Base-by-base conservation (phyloP, 116 monocot genomes). In the Zostera marina region DNA sequence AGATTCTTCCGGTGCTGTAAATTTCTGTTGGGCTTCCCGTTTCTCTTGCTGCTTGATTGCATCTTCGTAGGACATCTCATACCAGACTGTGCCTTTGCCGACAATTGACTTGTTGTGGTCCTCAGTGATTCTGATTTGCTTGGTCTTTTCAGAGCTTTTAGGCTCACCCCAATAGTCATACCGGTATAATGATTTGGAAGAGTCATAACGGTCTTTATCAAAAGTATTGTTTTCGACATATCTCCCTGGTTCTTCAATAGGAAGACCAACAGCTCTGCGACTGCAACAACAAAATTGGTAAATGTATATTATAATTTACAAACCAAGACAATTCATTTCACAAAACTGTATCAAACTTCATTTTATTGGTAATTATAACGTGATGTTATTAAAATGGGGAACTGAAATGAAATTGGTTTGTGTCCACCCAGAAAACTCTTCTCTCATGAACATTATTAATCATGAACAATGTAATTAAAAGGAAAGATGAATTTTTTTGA, bases 161-260 rank as follows among this genome's bases (percentile, higher is more conserved):
- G 81, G 88, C 69, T 94, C 88, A 19, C 87, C 94, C 88, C 89
- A 88, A 64, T 82, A 88, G 74, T 94, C 88, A 6, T 76, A 76
- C 3, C 82, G 76, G 68, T 89, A 96, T 14, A 85, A 32, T 15
- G 89, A 79, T 22, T 62, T 85, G 10, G 73, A 66, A 8, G 88
- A 80, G 46, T 96, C 88, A 13, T 85, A 96, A 1, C 58, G 57
- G 58, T 74, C 83, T 47, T 89, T 85, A 7, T 72, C 74, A 47
- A 74, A 78, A 3, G 72, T 53, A 56, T 53, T 68, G 4, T 82
- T 68, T n/a, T 80, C 80, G 39, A 76, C 71, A 12, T 85, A 81
- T 78, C 89, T 71, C 32, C 96, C 96, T 51, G 85, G 96, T 60
- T 96, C 85, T 54, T 89, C 89, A 22, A 89, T 2, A 0, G 96